Conservation (phyloP, 176 grass and related monocot species). For the Triticum urartu region DNA sequence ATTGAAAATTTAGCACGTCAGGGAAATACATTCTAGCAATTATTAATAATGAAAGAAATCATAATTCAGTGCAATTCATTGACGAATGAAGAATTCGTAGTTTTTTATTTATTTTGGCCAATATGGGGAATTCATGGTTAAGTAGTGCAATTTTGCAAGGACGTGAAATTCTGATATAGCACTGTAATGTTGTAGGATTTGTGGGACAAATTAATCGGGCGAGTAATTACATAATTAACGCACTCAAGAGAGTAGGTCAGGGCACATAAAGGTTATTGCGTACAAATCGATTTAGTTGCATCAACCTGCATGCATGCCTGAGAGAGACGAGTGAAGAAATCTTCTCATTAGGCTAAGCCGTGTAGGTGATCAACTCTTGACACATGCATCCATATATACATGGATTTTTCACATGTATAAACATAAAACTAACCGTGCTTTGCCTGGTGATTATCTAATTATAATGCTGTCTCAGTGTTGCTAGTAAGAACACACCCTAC, state of each 20-base stretch:
- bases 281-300: slow-evolving; percentile 18
- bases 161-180: not conserved
- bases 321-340: not conserved
- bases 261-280: slow-evolving; percentile 15
- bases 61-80: not conserved
- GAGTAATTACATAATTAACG: too few species aligned
- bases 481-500: not conserved
- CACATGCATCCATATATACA: slow-evolving; percentile 1
- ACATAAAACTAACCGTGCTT: slow-evolving; percentile 21
- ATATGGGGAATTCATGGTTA: not conserved
- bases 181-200: not conserved
- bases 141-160: not conserved
- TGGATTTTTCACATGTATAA: slow-evolving; percentile 16
- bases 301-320: slow-evolving; percentile 5
- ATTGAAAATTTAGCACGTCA: not conserved
- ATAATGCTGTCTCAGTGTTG: not conserved
- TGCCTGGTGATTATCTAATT: not conserved
- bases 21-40: not conserved
- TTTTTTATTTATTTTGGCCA: not conserved
- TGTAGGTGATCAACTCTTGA: slow-evolving; percentile 66
- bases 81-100: not conserved
- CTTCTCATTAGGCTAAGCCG: slow-evolving; percentile 7
- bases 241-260: not conserved
- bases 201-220: not conserved
- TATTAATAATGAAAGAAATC: not conserved